A percentile compares a stretch with the other conserved stretches of the same genome.
Evolutionary conservation across 2,329 filamentous ascomycete species (phyloP).

Genomic region (Botrytis cinerea): DNA sequence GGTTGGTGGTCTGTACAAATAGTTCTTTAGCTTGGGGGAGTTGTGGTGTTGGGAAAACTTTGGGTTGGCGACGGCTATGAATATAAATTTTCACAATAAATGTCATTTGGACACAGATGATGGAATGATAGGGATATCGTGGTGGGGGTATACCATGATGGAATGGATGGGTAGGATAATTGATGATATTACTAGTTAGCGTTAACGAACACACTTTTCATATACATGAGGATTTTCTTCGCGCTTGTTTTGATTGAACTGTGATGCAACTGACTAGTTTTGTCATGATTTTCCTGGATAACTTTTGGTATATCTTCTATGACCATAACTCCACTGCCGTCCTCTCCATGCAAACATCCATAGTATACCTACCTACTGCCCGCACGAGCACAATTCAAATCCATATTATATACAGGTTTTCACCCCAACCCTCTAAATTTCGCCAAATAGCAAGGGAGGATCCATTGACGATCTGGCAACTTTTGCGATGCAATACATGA

Average conservation of each 20-base stretch:
- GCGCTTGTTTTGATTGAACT: neutral
- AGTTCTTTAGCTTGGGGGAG: slow-evolving; percentile 29
- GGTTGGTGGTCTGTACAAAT: slow-evolving; percentile 25
- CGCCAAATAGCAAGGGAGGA: neutral
- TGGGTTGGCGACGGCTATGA: slow-evolving; percentile 21
- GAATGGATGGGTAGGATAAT: slow-evolving; percentile 25
- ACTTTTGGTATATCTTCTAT: slow-evolving; percentile 1
- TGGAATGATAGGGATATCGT: slow-evolving; percentile 23
- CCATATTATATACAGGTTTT: neutral
- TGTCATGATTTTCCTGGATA: neutral
- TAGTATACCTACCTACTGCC: neutral
- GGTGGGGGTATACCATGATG: slow-evolving; percentile 20
- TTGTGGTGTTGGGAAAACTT: slow-evolving; percentile 32
- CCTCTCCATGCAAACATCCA: slow-evolving; percentile 18
- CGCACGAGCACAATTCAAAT: neutral
- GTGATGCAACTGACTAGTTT: neutral
- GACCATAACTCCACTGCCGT: neutral
- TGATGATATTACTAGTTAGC: slow-evolving; percentile 27
- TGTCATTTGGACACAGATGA: slow-evolving; percentile 25
- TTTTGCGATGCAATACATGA: neutral
- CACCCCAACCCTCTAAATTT: neutral
- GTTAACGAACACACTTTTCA: slow-evolving; percentile 23
- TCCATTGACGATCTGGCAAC: neutral
- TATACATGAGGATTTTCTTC: neutral
- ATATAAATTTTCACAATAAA: neutral